A percentile compares a stretch with the other conserved stretches of the same genome.
Conservation (phyloP, 441 rosid genomes). For the Croton setiger region DNA sequence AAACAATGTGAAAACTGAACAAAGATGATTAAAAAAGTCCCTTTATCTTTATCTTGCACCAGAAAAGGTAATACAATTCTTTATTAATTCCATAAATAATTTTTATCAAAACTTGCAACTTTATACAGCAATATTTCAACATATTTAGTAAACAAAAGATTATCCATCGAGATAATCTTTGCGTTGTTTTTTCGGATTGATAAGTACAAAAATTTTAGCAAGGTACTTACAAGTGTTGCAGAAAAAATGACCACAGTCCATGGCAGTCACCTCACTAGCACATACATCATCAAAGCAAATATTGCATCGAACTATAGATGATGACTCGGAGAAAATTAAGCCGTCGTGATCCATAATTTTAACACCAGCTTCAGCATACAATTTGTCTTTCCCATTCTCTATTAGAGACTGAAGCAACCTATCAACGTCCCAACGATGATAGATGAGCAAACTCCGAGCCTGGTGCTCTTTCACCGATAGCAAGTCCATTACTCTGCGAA, state of each 20-base stretch:
- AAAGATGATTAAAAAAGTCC: background rate
- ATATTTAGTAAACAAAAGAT: background rate
- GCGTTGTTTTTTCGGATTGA: background rate
- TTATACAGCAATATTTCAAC: background rate
- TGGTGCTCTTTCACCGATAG: conserved; percentile 49
- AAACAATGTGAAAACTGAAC: background rate
- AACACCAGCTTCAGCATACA: conserved; percentile 47
- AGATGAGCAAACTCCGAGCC: conserved; percentile 50
- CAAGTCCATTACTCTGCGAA: conserved; percentile 58
- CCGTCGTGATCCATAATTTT: conserved; percentile 25
- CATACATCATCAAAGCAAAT: conserved; percentile 51
- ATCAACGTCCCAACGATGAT: conserved; percentile 63
- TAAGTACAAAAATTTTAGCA: background rate
- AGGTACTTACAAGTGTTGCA: conserved; percentile 56
- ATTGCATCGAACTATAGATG: conserved; percentile 33
- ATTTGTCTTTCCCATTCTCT: conserved; percentile 47
- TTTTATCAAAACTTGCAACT: background rate
- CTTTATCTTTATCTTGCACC: background rate
- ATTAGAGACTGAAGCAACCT: conserved; percentile 50
- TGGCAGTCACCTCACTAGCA: conserved; percentile 30
- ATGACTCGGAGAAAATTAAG: background rate
- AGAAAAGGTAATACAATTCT: background rate
- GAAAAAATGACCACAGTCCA: conserved; percentile 59
- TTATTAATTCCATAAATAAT: background rate
- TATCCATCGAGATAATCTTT: background rate